Evolutionary conservation across 1,284 basidiomycete genomes (phyloP), one percentile per base, ranked within the genome.

Genomic region (Sporisorium reilianum): DNA sequence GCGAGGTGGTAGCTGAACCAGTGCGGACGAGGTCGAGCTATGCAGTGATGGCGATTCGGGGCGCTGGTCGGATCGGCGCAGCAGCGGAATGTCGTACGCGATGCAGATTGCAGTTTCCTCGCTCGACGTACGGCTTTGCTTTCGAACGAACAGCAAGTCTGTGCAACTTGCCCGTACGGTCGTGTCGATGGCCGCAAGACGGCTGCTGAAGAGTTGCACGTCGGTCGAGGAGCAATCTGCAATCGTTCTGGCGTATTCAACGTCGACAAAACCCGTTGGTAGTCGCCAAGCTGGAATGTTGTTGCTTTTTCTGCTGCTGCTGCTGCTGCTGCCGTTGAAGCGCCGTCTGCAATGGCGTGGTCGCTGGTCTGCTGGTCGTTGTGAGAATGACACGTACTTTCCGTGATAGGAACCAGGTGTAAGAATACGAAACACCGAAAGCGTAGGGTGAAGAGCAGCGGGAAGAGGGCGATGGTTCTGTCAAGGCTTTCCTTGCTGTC

Each of bases 401-500:
- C 67, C 62, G 61, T 60, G n/a, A 46, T 42, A 70, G 67, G 57
- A 60, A 64, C 36, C 46, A 60, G 62, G 49, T 60, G 60, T 50
- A 55, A 38, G 67, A 46, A 64, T 64, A 61, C 67, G 53, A 54
- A 58, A 70, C 57, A 64, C 67, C 54, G 58, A 50, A 41, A 61
- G 46, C 11, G 28, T 48, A 48, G 46, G 62, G 51, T 64, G 51
- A 60, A 50, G 58, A 56, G 53, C 40, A 50, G 46, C 22, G 48
- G 30, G 30, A 54, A 44, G 51, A 9, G 5, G 16, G 52, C 12
- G 28, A 22, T 14, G 12, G 41, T 36, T 3, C 28, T 25, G 40
- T 8, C 42, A 30, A 22, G 7, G 20, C 41, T 25, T 44, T n/a
- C 30, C 46, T 46, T 20, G 20, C 41, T 44, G 41, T 34, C 41